phyloP scores from a whole-genome alignment of 2,329 filamentous ascomycete genomes.

The Zasmidium citrigriseum region DNA sequence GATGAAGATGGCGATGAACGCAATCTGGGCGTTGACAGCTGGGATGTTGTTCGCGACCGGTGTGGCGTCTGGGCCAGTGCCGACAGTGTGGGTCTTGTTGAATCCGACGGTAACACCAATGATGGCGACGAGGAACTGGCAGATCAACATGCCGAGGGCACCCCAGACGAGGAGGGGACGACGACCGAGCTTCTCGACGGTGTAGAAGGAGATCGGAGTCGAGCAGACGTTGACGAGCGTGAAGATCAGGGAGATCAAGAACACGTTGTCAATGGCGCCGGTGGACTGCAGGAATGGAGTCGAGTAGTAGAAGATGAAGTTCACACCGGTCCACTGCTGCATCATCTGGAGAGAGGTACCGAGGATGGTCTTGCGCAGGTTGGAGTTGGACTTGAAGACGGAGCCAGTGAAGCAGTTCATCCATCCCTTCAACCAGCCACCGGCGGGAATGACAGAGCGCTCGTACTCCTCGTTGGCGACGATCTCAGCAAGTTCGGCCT shows the following conservation, averaged over 20 bases:
- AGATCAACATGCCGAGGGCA: constrained; percentile 78
- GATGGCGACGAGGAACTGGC: constrained; percentile 85
- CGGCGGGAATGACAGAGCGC: constrained; percentile 64
- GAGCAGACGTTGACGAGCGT: constrained; percentile 85
- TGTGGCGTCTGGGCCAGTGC: constrained; percentile 39
- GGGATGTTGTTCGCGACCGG: constrained; percentile 46
- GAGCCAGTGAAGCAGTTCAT: constrained; percentile 62
- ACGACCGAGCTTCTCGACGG: constrained; percentile 79
- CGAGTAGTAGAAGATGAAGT: constrained; percentile 80
- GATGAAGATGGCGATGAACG: constrained; percentile 90
- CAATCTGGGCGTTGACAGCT: constrained; percentile 67
- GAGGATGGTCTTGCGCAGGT: constrained; percentile 50
- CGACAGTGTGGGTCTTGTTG: constrained; percentile 32
- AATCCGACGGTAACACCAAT: constrained; percentile 48
- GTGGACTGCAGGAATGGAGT: constrained; percentile 81
- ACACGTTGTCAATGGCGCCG: constrained; percentile 73
- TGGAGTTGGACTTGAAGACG: constrained; percentile 52
- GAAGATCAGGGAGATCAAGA: constrained; percentile 82
- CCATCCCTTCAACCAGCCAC: constrained; percentile 70
- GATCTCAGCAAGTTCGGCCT: constrained; percentile 79
- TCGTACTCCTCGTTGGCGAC: constrained; percentile 89
- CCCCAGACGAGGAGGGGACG: constrained; percentile 78
- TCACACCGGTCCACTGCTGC: constrained; percentile 74
- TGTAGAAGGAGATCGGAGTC: constrained; percentile 84
- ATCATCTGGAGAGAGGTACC: constrained; percentile 53